Percentiles rank a stretch among this genome's conserved stretches.
phyloP scores from a whole-genome alignment of 495 filamentous ascomycete genomes.

The Penicillium paxilli region DNA sequence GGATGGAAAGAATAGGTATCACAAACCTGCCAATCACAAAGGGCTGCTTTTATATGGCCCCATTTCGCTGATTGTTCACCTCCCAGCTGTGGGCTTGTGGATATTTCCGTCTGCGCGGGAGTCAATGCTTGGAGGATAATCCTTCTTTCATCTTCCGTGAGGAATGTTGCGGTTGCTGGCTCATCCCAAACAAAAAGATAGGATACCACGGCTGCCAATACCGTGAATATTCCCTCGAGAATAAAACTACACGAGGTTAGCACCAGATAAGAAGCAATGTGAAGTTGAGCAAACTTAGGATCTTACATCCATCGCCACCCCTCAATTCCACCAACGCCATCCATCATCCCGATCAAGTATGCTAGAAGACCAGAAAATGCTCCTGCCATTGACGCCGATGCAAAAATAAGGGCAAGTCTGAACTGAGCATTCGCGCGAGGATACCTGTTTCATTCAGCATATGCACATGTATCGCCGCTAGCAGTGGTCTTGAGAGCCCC shows the following conservation, averaged over 20 bases:
- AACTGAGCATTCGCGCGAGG: conserved; percentile 8
- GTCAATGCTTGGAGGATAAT: conserved; percentile 1
- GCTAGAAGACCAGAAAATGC: conserved; percentile 15
- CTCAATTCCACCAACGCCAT: conserved; percentile 8
- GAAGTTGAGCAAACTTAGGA: background rate
- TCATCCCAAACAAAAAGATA: conserved; percentile 8
- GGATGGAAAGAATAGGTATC: background rate
- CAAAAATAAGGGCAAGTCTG: conserved; percentile 10
- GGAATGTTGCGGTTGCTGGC: conserved; percentile 8
- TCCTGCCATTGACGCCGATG: conserved; percentile 11
- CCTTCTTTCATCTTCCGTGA: conserved; percentile 4
- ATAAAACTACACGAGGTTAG: conserved; percentile 4
- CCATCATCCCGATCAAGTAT: conserved; percentile 10
- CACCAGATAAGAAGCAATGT: background rate
- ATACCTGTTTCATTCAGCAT: conserved; percentile 1
- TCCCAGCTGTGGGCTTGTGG: conserved; percentile 1
- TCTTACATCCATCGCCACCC: conserved; percentile 15
- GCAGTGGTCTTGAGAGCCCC: no score
- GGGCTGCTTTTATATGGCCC: conserved; percentile 2
- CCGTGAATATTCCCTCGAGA: conserved; percentile 8
- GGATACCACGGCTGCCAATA: conserved; percentile 1
- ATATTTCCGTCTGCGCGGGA: background rate
- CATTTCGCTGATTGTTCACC: conserved; percentile 4
- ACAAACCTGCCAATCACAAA: conserved; percentile 10
- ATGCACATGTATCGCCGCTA: background rate